A percentile compares a stretch with the other conserved stretches of the same genome.
phyloP scores from a whole-genome alignment of 257 asterid species.

The Solanum lycopersicoides region DNA sequence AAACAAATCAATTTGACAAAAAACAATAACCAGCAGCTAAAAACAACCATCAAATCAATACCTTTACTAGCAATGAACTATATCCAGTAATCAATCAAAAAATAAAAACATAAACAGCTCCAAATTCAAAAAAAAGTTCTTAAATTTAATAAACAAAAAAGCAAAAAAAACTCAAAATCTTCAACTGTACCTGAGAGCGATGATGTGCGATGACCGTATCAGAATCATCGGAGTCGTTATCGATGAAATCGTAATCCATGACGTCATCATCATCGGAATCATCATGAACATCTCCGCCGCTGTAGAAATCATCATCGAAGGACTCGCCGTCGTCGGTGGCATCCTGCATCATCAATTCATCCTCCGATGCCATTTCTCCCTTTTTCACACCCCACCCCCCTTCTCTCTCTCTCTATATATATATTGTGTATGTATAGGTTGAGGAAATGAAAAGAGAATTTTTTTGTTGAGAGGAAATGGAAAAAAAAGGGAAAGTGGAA shows the following conservation, averaged over 20 bases:
- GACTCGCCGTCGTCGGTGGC: slow-evolving; percentile 44
- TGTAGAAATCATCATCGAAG: slow-evolving; percentile 40
- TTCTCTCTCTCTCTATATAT: neutral
- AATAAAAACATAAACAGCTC: neutral
- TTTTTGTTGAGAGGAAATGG: neutral
- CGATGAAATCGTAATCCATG: slow-evolving; percentile 63
- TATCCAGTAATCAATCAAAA: neutral
- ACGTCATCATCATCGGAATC: slow-evolving; percentile 59
- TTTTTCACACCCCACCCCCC: neutral
- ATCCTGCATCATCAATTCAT: slow-evolving; percentile 50
- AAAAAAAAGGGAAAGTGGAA: neutral
- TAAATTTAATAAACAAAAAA: neutral
- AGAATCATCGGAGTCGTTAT: slow-evolving; percentile 70
- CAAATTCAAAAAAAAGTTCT: neutral
- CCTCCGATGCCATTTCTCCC: slow-evolving; percentile 52
- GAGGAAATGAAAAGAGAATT: neutral
- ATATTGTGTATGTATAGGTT: neutral
- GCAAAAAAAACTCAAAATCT: neutral
- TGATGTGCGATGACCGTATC: slow-evolving; percentile 42
- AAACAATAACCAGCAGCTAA: neutral
- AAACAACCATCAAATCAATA: neutral
- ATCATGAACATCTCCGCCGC: slow-evolving; percentile 38
- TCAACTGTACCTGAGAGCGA: slow-evolving; percentile 55
- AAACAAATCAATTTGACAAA: neutral
- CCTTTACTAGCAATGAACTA: neutral